These are phyloP conservation scores for Pseudevernia furfuracea DNA, from an alignment of 495 filamentous ascomycete species.

Conservation along the genomic window DNA sequence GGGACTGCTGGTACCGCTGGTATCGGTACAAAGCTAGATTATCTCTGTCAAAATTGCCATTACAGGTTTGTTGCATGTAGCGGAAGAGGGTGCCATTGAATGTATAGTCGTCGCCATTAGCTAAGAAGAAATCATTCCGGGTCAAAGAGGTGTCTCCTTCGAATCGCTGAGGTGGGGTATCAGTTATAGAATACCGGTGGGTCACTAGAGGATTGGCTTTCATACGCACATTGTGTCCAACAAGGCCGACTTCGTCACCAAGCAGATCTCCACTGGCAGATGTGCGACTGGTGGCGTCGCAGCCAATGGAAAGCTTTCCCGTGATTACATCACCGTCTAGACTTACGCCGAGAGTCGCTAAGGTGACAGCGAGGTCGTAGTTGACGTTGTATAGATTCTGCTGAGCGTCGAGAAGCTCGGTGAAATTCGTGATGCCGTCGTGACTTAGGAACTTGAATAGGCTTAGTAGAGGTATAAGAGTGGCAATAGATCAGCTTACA, in stretches of 20 bases:
- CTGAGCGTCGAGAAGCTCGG: slow-evolving; percentile 37
- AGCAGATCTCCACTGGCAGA: slow-evolving; percentile 30
- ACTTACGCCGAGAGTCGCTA: slow-evolving; percentile 33
- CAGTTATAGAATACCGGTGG: neutral
- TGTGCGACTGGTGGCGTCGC: slow-evolving; percentile 37
- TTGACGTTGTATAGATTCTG: slow-evolving; percentile 39
- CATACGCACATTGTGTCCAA: slow-evolving; percentile 34
- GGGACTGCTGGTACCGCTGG: slow-evolving; percentile 33
- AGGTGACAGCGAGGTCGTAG: slow-evolving; percentile 32
- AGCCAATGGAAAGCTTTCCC: slow-evolving; percentile 37
- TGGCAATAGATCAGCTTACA: neutral
- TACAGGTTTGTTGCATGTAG: slow-evolving; percentile 30
- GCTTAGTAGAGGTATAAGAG: neutral
- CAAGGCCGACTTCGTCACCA: slow-evolving; percentile 33
- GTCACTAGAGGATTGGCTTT: neutral
- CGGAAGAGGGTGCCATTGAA: slow-evolving; percentile 39
- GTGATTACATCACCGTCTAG: slow-evolving; percentile 36
- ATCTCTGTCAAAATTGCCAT: slow-evolving; percentile 30
- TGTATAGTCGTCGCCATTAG: slow-evolving; percentile 32
- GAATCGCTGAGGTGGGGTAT: slow-evolving; percentile 28
- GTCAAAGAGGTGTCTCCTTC: slow-evolving; percentile 37
- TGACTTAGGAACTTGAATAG: slow-evolving; percentile 34
- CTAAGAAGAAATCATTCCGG: slow-evolving; percentile 37
- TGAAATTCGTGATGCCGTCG: slow-evolving; percentile 38
- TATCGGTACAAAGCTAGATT: slow-evolving; percentile 31